Conservation (phyloP, 192 early-diverging fungal species). For the Coemansia sp. region DNA sequence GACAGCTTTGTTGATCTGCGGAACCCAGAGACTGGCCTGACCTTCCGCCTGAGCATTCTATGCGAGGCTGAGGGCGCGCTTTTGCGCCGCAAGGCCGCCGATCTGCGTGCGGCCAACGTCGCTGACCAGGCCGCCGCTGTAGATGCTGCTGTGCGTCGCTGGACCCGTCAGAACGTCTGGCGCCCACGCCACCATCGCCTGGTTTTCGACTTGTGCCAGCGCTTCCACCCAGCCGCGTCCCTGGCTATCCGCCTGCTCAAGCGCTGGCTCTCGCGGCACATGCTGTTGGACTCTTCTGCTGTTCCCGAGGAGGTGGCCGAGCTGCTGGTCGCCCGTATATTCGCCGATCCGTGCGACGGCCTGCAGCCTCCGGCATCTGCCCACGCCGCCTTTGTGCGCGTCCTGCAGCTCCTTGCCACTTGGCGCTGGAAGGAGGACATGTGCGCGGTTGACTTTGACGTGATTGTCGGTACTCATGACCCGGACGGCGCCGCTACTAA, state of each 20-base stretch:
- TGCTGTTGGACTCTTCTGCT: conserved; percentile 56
- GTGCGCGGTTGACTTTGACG: conserved; percentile 74
- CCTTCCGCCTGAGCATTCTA: conserved; percentile 76
- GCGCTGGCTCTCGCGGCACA: conserved; percentile 82
- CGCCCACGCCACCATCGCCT: conserved; percentile 30
- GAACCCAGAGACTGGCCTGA: conserved; percentile 56
- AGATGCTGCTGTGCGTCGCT: conserved; percentile 20
- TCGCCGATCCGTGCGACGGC: conserved; percentile 49
- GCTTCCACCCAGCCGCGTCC: conserved; percentile 63
- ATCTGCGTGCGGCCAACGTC: conserved; percentile 34
- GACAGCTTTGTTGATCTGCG: conserved; percentile 66
- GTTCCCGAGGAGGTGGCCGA: conserved; percentile 77
- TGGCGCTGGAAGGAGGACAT: conserved; percentile 76
- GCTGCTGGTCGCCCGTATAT: conserved; percentile 65
- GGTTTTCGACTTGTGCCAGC: conserved; percentile 72
- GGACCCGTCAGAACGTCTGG: conserved; percentile 24
- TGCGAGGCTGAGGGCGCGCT: conserved; percentile 64
- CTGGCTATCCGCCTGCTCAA: conserved; percentile 81
- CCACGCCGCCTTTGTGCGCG: conserved; percentile 70
- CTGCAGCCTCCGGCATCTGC: conserved; percentile 58
- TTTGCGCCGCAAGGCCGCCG: conserved; percentile 47
- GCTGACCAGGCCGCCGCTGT: conserved; percentile 49
- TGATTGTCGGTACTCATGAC: conserved; percentile 50
- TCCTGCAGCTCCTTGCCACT: conserved; percentile 60
- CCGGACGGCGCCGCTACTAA: conserved; percentile 23